Evolutionary conservation across 148 eudicot genomes (phyloP), one percentile per base, ranked within the genome.

Genomic region (Agrostemma githago): DNA sequence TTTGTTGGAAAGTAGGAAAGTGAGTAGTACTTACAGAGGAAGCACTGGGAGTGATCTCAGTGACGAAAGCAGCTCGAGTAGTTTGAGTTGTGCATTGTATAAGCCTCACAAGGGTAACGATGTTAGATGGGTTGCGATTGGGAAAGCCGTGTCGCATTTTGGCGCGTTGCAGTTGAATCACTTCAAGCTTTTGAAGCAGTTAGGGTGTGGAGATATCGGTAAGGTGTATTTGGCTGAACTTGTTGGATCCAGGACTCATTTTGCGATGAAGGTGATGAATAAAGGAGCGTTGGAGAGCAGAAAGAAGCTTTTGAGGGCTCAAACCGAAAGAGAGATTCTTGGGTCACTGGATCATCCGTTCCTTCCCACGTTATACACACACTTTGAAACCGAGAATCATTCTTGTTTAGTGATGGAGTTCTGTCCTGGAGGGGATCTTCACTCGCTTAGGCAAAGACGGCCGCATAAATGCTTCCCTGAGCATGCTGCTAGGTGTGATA

Each of bases 121-220:
- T 68, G 66, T 75, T 3, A 82, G 90, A 78, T 88, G 92, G 88
- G 89, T 14, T 21, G 69, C 51, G 44, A 19, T 71, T 26, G 56
- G 56, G 56, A 51, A 51, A 51, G 56, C 56, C 9, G 56, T 51
- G 56, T 51, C 56, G 56, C 56, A 51, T 51, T 51, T 89, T 80
- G 91, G 92, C 64, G 90, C 81, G 43, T 66, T 92, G 80, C 90
- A 92, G 40, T 83, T 92, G 70, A 78, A 84, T 37, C 89, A 89
- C 79, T 92, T 92, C 80, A 85, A 85, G 87, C 80, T 92, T 0
- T 68, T 88, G 82, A 89, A 92, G 85, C 89, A 92, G 79, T 78
- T 92, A 54, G 97, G 97, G 16, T 89, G 85, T 84, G 97, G 97
- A 67, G 97, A 92, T 81, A 92, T 92, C 57, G 97, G 97, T 74